Evolutionary conservation across 768 basidiomycete species (phyloP), one percentile per base, ranked within the genome.

Genomic region (Collybiopsis luxurians): DNA sequence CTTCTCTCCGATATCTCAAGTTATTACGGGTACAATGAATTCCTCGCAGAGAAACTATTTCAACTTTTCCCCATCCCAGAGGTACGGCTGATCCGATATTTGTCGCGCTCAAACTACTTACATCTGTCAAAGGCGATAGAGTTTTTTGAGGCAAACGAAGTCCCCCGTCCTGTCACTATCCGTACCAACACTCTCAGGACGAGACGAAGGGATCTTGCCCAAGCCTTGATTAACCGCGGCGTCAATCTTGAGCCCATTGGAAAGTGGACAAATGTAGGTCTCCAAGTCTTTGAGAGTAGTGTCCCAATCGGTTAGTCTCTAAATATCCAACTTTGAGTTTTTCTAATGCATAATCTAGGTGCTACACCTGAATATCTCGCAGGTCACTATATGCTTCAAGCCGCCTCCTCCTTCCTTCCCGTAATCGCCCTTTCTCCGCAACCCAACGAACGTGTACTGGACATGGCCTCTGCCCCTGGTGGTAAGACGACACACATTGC

Each of bases 381-480:
- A 0, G 97, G 97, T 2, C 95, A 99, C 69, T 99, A 99, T 73
- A 98, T 99, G 92, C 89, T 98, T 24, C 97, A 99, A 77, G 93
- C 97, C 5, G 97, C 97, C 11, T 96, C 95, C 4, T 98, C 97
- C 0, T 98, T 99, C 81, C 82, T 99, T n/a, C 97, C 97, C 53
- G 97, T 98, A 66, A 95, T 98, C 61, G 93, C 97, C 3, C 87
- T 99, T 38, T 79, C 84, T 24, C 97, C 97, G 4, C 90, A 95
- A 66, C 93, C 94, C 2, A 83, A 91, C 58, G 97, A 98, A 67
- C 89, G 95, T 11, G 84, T 98, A 11, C 81, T 99, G 57, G 97
- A 99, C 69, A 98, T 99, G 96, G 95, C 96, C 2, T 96, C 95
- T 46, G 95, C 97, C 0, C 97, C 97, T 0, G 97, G 97, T 26